phyloP scores from a whole-genome alignment of 345 rosid species.

The Hypericum perforatum region DNA sequence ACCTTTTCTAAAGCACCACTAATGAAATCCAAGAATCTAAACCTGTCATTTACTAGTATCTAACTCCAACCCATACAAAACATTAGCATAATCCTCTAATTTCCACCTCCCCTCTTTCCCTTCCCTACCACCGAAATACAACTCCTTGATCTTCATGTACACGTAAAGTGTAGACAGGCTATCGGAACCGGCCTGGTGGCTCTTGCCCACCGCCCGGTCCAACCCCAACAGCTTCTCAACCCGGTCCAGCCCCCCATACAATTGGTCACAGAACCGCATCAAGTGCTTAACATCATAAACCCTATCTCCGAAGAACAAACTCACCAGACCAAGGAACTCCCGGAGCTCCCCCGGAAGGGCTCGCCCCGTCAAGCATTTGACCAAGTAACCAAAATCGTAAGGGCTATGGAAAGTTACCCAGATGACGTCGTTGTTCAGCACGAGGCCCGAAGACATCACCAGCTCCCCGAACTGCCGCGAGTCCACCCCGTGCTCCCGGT shows the following conservation, averaged over 20 bases:
- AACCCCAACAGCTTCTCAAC: not conserved
- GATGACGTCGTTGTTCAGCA: slow-evolving; percentile 61
- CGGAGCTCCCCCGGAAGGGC: slow-evolving; percentile 34
- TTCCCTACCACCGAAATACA: not conserved
- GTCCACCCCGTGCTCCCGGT: slow-evolving; percentile 41
- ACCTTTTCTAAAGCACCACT: no score
- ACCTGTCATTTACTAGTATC: not conserved
- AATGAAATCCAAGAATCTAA: no score
- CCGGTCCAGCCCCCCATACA: slow-evolving; percentile 5
- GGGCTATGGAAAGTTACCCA: slow-evolving; percentile 97
- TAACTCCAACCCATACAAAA: slow-evolving; percentile 6
- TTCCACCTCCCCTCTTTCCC: not conserved
- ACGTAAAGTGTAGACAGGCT: slow-evolving; percentile 6
- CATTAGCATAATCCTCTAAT: slow-evolving; percentile 1
- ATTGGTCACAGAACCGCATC: slow-evolving; percentile 50
- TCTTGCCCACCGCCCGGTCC: slow-evolving; percentile 8
- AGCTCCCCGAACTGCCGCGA: slow-evolving; percentile 61
- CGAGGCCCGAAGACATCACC: slow-evolving; percentile 78
- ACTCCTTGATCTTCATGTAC: slow-evolving; percentile 2
- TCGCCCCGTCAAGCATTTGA: slow-evolving; percentile 68
- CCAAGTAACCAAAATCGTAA: slow-evolving; percentile 81
- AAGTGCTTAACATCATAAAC: slow-evolving; percentile 78
- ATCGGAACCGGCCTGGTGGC: slow-evolving; percentile 12
- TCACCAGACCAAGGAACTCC: slow-evolving; percentile 38
- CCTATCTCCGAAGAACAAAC: slow-evolving; percentile 44